Base-by-base conservation (phyloP, 169 alveolate genomes). In the Babesia divergens region DNA sequence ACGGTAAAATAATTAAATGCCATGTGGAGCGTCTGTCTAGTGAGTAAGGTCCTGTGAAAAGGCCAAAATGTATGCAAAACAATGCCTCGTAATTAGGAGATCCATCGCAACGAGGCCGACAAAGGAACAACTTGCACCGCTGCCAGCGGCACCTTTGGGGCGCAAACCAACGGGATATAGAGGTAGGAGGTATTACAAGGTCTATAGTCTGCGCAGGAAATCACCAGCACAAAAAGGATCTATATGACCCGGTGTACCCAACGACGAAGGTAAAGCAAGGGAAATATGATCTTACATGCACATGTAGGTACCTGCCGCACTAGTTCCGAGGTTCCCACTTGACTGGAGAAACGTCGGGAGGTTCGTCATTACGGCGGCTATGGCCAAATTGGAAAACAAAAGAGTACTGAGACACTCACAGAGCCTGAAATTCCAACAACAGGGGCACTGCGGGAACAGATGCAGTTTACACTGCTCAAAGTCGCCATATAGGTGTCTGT, bases 301-400 rank as follows among this genome's bases (percentile, higher is more conserved):
- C 20, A 14, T 6, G 40, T 58, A 91, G 96, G 83, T 90, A 47
- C 96, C 96, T 8, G 35, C 94, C 3, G 87, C 91, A n/a, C 65
- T 90, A 29, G 75, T 91, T 16, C 95, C 96, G 7, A 67, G 94
- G 11, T 91, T 76, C 50, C 96, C 96, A 13, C 71, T 84, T 9
- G 96, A 92, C 66, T 92, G 96, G 96, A 47, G 96, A 8, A 92
- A 92, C 60, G 96, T 93, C 32, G 96, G 96, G 0, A 80, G 96
- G 11, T 91, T 90, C 46, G 60, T 92, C 65, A 59, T 92, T 44
- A 82, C 91, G 20, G 89, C 90, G 16, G 95, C 91, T 0, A 31
- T 92, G 67, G 89, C 93, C 34, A 79, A 77, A 74, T 65, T 92
- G 32, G 96, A 92, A 46, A 86, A 86, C n/a, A 67, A 82, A 26